These are phyloP conservation scores for Pleurotus cornucopiae DNA, from an alignment of 768 basidiomycete species.

Conservation along the genomic window DNA sequence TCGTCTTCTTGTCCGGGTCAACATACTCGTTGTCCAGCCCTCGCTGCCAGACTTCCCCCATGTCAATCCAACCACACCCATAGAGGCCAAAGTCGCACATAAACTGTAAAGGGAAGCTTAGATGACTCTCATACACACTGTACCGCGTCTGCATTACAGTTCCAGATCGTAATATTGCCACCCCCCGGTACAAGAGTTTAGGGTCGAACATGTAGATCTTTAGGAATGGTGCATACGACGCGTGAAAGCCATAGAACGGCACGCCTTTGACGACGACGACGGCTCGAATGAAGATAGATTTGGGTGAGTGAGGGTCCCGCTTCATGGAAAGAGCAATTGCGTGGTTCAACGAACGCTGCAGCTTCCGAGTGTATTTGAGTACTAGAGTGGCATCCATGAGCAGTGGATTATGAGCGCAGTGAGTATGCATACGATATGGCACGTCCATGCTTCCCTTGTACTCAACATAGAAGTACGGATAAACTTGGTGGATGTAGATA, in stretches of 20 bases:
- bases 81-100: slow-evolving; percentile 93
- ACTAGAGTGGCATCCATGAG: slow-evolving; percentile 41
- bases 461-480: slow-evolving; percentile 90
- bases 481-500: slow-evolving; percentile 89
- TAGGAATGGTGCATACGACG: slow-evolving; percentile 81
- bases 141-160: slow-evolving; percentile 78
- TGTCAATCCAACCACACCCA: slow-evolving; percentile 87
- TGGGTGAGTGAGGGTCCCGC: slow-evolving; percentile 57
- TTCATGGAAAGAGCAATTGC: slow-evolving; percentile 82
- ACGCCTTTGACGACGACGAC: slow-evolving; percentile 89
- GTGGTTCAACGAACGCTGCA: slow-evolving; percentile 77
- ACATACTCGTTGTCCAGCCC: slow-evolving; percentile 32
- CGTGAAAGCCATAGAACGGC: slow-evolving; percentile 93
- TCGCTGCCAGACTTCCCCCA: slow-evolving; percentile 58
- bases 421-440: slow-evolving; percentile 44
- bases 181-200: slow-evolving; percentile 57
- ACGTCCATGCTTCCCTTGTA: slow-evolving; percentile 68
- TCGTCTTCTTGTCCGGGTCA: slow-evolving; percentile 3
- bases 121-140: slow-evolving; percentile 83
- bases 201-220: slow-evolving; percentile 82
- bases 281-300: slow-evolving; percentile 64
- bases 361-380: slow-evolving; percentile 60
- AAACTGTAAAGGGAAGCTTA: slow-evolving; percentile 87
- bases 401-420: not conserved
- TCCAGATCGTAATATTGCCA: slow-evolving; percentile 77